Evolutionary conservation across 2,329 filamentous ascomycete species (phyloP), one percentile per base, ranked within the genome.

Genomic region (Didymella exigua): DNA sequence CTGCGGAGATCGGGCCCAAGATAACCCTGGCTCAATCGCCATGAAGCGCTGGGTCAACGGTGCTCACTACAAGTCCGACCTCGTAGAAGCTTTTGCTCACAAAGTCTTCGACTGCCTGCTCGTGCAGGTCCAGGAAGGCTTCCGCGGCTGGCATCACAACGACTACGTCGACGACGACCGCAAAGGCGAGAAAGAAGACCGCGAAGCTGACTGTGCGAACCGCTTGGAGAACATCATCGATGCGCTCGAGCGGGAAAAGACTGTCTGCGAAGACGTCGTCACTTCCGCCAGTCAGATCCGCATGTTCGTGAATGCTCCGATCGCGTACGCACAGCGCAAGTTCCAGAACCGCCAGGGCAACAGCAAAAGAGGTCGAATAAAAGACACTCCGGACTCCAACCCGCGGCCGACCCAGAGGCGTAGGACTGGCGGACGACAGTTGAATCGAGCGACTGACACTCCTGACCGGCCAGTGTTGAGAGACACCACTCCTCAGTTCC

Each of bases 271-370:
- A 36, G 71, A 74, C 44, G 69, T 74, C 14, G 72, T 74, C 63
- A 67, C 61, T 51, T 73, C 70, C 1, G 69, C 69, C 2, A 68
- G 68, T 36, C 70, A 73, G 50, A 72, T 73, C 37, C 62, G 71
- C 6, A 74, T 74, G 71, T 74, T 74, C 29, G 70, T 74, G 14
- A 74, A 74, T 30, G 71, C 71, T 6, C 71, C 71, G 0, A 66
- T 65, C 19, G 71, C 71, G 0, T 74, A 73, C 30, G 66, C 71
- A 1, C 66, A 65, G 18, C 62, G 71, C 1, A 74, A 74, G 54
- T 54, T 68, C 30, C 67, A 69, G 44, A 74, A 74, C 30, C 65
- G 71, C 0, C 56, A 68, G 3, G 71, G 71, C 0, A 74, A 74
- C 38, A 71, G 70, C 50, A 74, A 74, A 51, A 64, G 71, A 46